Base-by-base conservation (phyloP, 2,329 filamentous ascomycete genomes). In the Colletotrichum sp. region DNA sequence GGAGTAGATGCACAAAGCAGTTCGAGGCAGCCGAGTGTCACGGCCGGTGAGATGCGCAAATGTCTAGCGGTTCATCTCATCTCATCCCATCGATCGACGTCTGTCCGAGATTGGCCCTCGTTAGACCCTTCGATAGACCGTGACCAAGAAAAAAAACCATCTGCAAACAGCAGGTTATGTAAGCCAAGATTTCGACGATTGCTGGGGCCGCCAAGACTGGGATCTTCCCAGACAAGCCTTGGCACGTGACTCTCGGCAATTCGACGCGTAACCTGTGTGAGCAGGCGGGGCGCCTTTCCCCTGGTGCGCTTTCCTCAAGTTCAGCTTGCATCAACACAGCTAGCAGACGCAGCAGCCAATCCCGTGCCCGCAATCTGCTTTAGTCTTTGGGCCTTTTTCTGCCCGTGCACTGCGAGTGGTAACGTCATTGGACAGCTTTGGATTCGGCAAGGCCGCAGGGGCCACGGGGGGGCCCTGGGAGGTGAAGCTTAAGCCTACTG, bases 171-270 rank as follows among this genome's bases (percentile, higher is more conserved):
- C 13, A n/a, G 21, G 24, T 73, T 73, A 76, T 65, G 66, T 69
- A 69, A 76, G 70, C 63, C 57, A 39, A 66, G 52, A 21, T 9
- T 12, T 8, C 7, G 12, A n/a, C 3, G 21, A 16, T 21, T 10
- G 13, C 10, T 8, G 16, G 7, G 7, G 9, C 34, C 4, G 60
- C 72, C 68, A 55, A 72, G 68, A 32, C 60, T 7, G 12, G 26
- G 16, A 39, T 36, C 18, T 30, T 16, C 36, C 36, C 26, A 52
- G 34, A 60, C 70, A 55, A 55, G 74, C 18, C 70, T 73, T 76
- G 70, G 70, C 74, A 74, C 74, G 74, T 76, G 74, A 76, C 65
- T 59, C 21, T 73, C 64, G 63, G 70, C 64, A 69, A 34, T 64
- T 59, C n/a, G 71, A 76, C 70, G 74, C 74, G 74, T 76, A 74